These are phyloP conservation scores for Cryomyces minteri DNA, from an alignment of 495 filamentous ascomycete species.

Conservation along the genomic window DNA sequence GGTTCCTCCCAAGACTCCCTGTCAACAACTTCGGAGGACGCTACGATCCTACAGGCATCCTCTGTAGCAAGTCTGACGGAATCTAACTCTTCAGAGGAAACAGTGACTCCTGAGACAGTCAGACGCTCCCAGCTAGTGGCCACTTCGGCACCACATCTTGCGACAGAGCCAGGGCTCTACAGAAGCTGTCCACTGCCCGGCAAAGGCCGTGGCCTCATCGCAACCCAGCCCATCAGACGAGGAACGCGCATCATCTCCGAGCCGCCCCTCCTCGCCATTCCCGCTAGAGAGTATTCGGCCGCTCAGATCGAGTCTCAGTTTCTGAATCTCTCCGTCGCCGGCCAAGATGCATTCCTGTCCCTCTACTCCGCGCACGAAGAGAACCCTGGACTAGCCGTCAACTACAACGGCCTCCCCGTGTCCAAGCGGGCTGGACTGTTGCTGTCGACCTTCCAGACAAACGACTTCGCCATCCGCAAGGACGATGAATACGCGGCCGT, in stretches of 20 bases:
- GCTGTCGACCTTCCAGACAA: constrained; percentile 16
- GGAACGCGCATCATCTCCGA: constrained; percentile 41
- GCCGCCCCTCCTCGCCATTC: constrained; percentile 41
- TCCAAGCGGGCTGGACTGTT: not conserved
- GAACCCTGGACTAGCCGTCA: constrained; percentile 5
- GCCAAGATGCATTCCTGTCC: constrained; percentile 8
- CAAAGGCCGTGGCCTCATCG: constrained; percentile 6
- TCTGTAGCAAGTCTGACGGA: too few relatives aligned
- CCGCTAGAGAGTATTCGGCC: constrained; percentile 30
- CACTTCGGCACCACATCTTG: too few relatives aligned
- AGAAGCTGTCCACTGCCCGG: not conserved
- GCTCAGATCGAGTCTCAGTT: constrained; percentile 8
- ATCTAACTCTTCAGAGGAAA: too few relatives aligned
- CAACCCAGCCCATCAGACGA: constrained; percentile 1
- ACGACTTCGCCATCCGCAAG: constrained; percentile 6
- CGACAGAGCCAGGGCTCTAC: not conserved
- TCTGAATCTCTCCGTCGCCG: constrained; percentile 5
- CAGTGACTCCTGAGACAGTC: too few relatives aligned
- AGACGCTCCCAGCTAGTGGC: too few relatives aligned
- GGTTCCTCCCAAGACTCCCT: too few relatives aligned
- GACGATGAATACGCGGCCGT: constrained; percentile 7
- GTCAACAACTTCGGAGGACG: too few relatives aligned
- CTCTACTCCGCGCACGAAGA: constrained; percentile 11
- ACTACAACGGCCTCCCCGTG: not conserved
- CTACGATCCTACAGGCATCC: too few relatives aligned